A percentile compares a stretch with the other conserved stretches of the same genome.
phyloP scores from a whole-genome alignment of 805 yeast genomes.

The Cyberlindnera xishuangbannaensis region DNA sequence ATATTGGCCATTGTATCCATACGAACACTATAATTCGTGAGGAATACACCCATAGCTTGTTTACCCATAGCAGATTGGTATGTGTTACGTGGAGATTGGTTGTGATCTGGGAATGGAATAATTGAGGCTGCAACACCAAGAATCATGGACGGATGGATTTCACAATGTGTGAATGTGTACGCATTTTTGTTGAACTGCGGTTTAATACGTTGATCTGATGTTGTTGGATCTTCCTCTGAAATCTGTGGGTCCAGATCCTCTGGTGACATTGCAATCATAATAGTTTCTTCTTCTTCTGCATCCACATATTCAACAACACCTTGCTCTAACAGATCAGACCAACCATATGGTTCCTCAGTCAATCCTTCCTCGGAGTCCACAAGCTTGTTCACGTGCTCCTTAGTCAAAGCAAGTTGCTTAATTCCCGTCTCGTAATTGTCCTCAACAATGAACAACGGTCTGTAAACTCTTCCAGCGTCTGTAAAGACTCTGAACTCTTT shows the following conservation, averaged over 20 bases:
- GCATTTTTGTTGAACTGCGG: constrained; percentile 59
- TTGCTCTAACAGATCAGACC: constrained; percentile 76
- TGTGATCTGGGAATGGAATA: constrained; percentile 99
- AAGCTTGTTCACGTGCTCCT: constrained; percentile 73
- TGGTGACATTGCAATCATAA: constrained; percentile 97
- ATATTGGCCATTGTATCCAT: constrained; percentile 99
- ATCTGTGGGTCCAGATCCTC: constrained; percentile 80
- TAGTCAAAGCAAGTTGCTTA: constrained; percentile 71
- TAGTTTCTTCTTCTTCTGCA: constrained; percentile 98
- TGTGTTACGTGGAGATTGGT: constrained; percentile 98
- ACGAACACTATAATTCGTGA: constrained; percentile 91
- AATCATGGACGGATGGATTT: constrained; percentile 98
- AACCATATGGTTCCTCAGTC: constrained; percentile 49
- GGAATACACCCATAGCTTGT: constrained; percentile 98
- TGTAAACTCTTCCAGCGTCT: constrained; percentile 97
- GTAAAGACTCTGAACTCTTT: constrained; percentile 94
- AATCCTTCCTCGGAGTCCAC: constrained; percentile 30
- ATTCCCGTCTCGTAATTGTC: constrained; percentile 66
- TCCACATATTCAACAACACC: constrained; percentile 96
- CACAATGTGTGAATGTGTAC: constrained; percentile 96
- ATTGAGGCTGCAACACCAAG: constrained; percentile 97
- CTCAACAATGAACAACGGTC: constrained; percentile 92
- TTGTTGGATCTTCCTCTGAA: constrained; percentile 31
- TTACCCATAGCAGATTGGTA: constrained; percentile 99
- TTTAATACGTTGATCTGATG: constrained; percentile 76